These are phyloP conservation scores for Colletotrichum zoysiae DNA, from an alignment of 2,329 filamentous ascomycete species.

Conservation along the genomic window DNA sequence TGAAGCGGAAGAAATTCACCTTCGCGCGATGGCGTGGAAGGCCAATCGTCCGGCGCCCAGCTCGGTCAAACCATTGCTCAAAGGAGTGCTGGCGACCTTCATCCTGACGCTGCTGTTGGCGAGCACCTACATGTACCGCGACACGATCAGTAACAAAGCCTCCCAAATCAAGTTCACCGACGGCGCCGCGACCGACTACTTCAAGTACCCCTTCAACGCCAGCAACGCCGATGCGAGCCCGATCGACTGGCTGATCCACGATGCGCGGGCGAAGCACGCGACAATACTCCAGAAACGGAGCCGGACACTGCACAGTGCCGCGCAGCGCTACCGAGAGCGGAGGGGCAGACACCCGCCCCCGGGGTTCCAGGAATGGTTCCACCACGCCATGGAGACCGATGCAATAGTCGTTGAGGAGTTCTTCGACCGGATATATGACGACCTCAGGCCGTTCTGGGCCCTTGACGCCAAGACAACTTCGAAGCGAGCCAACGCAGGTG, in stretches of 20 bases:
- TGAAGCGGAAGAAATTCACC: constrained; percentile 7
- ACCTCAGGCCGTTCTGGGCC: constrained; percentile 72
- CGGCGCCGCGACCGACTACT: constrained; percentile 41
- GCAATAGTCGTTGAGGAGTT: constrained; percentile 73
- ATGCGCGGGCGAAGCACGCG: constrained; percentile 59
- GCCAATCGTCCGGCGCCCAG: constrained; percentile 26
- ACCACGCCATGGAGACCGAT: constrained; percentile 63
- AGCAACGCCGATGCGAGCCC: constrained; percentile 55
- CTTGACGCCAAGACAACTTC: constrained; percentile 58
- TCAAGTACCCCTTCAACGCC: constrained; percentile 40
- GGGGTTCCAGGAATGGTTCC: constrained; percentile 72
- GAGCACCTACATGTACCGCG: constrained; percentile 42
- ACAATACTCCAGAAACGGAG: constrained; percentile 59
- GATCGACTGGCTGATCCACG: constrained; percentile 63
- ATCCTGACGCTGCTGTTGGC: constrained; percentile 34
- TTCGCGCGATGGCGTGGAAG: constrained; percentile 34
- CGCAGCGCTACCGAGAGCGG: constrained; percentile 66
- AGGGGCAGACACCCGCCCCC: constrained; percentile 73
- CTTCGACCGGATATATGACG: constrained; percentile 74
- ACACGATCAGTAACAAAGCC: constrained; percentile 33
- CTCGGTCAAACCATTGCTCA: constrained; percentile 34
- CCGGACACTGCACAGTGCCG: constrained; percentile 62
- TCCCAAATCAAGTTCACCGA: constrained; percentile 38
- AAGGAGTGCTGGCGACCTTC: constrained; percentile 30
- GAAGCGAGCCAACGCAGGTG: constrained; percentile 57